A percentile compares a stretch with the other conserved stretches of the same genome.
Conservation (phyloP, 805 yeast species). For the Starmerella vaccinii region DNA sequence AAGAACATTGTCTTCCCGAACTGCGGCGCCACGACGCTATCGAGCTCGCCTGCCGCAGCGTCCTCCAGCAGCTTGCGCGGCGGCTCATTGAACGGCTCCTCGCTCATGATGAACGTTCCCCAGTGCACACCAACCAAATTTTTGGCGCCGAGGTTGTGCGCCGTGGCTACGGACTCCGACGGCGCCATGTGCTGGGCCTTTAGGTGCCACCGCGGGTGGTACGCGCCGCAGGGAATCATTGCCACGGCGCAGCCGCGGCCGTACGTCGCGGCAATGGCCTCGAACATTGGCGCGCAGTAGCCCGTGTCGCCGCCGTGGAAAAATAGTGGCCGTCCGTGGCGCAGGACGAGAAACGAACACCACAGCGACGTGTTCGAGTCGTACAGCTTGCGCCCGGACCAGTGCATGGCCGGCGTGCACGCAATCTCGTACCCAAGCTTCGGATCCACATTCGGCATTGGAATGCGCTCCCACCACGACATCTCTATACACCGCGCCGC, state of each 20-base stretch:
- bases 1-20: slow-evolving; percentile 61
- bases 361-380: slow-evolving; percentile 77
- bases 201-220: slow-evolving; percentile 91
- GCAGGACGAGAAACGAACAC: slow-evolving; percentile 72
- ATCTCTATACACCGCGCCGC: slow-evolving; percentile 58
- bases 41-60: slow-evolving; percentile 36
- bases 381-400: slow-evolving; percentile 79
- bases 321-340: slow-evolving; percentile 57
- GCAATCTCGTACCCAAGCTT: slow-evolving; percentile 60
- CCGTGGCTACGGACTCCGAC: slow-evolving; percentile 58
- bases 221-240: slow-evolving; percentile 87
- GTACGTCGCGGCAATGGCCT: slow-evolving; percentile 49
- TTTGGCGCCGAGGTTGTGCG: slow-evolving; percentile 49
- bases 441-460: slow-evolving; percentile 33
- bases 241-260: slow-evolving; percentile 50
- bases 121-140: slow-evolving; percentile 83
- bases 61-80: slow-evolving; percentile 45
- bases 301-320: slow-evolving; percentile 97
- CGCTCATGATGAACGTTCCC: slow-evolving; percentile 88
- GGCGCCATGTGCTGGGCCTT: slow-evolving; percentile 82
- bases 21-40: slow-evolving; percentile 52
- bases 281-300: slow-evolving; percentile 62
- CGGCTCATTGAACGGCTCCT: slow-evolving; percentile 82
- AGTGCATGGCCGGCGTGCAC: slow-evolving; percentile 83
- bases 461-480: slow-evolving; percentile 82